phyloP scores from a whole-genome alignment of 371 early-diverging fungal genomes.

The Sporodiniella umbellata region DNA sequence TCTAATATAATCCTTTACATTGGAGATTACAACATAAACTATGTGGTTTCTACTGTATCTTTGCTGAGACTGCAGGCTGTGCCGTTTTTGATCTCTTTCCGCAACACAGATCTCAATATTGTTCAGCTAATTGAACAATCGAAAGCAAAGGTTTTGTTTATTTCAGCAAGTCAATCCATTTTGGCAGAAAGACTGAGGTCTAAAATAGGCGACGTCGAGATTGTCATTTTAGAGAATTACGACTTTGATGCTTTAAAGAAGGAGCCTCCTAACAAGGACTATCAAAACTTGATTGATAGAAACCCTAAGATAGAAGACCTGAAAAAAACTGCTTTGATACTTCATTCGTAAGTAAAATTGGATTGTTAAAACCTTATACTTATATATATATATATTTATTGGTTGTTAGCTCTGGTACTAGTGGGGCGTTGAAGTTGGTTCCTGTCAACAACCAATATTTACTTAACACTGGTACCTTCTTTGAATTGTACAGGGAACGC shows the following conservation, averaged over 20 bases:
- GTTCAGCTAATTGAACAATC: constrained; percentile 25
- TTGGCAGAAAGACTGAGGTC: constrained; percentile 3
- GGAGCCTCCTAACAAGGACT: neutral
- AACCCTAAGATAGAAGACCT: constrained; percentile 10
- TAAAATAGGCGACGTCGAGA: neutral
- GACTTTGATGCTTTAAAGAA: constrained; percentile 11
- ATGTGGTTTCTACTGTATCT: constrained; percentile 20
- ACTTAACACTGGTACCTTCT: neutral
- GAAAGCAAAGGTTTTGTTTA: constrained; percentile 7
- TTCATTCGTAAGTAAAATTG: constrained; percentile 12
- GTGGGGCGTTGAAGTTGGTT: constrained; percentile 16
- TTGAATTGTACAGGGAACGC: neutral
- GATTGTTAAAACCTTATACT: neutral
- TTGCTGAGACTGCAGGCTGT: constrained; percentile 20
- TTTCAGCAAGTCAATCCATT: constrained; percentile 14
- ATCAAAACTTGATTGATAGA: neutral
- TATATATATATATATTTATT: neutral
- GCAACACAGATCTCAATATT: constrained; percentile 30
- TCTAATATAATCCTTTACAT: constrained; percentile 11
- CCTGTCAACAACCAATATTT: constrained; percentile 17
- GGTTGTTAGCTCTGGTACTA: constrained; percentile 16
- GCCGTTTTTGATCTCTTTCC: constrained; percentile 23
- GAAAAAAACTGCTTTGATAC: constrained; percentile 12
- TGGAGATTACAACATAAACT: constrained; percentile 21
- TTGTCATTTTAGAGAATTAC: neutral